Evolutionary conservation across 2,329 filamentous ascomycete genomes (phyloP), one percentile per base, ranked within the genome.

Genomic region (Cadophora sp.): DNA sequence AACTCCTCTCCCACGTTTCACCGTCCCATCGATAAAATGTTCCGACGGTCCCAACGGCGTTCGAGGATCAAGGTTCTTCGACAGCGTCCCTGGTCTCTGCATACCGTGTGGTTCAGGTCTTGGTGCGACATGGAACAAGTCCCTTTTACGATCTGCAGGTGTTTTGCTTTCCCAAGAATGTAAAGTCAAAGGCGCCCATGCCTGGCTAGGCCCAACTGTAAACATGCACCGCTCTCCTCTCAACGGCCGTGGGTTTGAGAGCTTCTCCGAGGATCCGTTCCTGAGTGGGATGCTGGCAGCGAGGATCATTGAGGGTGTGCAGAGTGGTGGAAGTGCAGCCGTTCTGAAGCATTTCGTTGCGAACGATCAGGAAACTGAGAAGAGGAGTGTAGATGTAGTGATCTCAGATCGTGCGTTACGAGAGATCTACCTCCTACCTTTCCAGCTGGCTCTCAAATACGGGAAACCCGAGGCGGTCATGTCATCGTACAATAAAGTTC

Each of bases 181-280:
- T 73, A 83, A 82, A 66, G 85, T 79, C 62, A 94, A 94, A 78
- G 89, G 89, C 61, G 85, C 90, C 8, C 89, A 93, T 72, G 84
- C 91, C 11, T 85, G 91, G 70, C 82, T 94, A 5, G 91, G 90
- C 0, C 91, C 91, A 0, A 85, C 82, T 0, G 79, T 84, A n/a
- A 76, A 76, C 61, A 73, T 76, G 45, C 73, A 76, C 62, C 72
- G 75, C 58, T 74, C 72, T 51, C 75, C 76, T 51, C 70, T 84
- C 0, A 81, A 82, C 13, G 82, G 82, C 1, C 79, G 82, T 22
- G 81, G 80, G 55, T 83, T 83, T 66, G 82, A 84, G 69, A 80
- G 78, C 18, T 83, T 82, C 66, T 81, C 80, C 14, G 81, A 84
- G 67, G 82, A 84, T 65, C 82, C 82, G 6, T 76, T 80, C 53